phyloP scores from a whole-genome alignment of 305 asterid genomes.

The Solanum hybrid region DNA sequence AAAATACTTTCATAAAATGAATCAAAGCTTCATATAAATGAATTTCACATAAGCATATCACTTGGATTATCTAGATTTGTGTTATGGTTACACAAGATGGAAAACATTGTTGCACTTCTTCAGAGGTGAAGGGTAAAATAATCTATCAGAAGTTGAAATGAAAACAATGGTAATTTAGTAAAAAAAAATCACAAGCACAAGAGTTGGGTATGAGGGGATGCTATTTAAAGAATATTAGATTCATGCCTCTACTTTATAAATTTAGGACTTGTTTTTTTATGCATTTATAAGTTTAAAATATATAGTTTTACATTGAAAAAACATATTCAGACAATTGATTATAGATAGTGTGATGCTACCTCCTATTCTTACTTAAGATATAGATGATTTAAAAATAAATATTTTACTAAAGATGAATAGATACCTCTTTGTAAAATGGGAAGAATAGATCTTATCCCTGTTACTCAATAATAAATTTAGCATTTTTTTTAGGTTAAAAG shows the following conservation, averaged over 20 bases:
- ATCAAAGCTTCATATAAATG: neutral
- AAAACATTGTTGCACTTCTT: neutral
- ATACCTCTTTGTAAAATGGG: neutral
- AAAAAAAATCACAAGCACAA: too few relatives aligned
- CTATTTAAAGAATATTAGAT: too few relatives aligned
- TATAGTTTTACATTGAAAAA: too few relatives aligned
- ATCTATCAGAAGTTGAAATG: neutral
- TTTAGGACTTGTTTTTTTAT: neutral
- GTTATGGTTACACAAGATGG: neutral
- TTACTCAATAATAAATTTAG: neutral
- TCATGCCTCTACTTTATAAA: too few relatives aligned
- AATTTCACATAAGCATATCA: neutral
- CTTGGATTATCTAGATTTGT: too few relatives aligned
- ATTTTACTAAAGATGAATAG: neutral
- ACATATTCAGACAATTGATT: neutral
- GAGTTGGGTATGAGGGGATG: neutral
- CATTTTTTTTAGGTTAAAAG: neutral
- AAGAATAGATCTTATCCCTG: neutral
- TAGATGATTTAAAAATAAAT: neutral
- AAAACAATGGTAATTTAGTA: neutral
- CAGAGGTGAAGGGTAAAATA: neutral
- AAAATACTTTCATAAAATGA: neutral
- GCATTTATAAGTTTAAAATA: neutral
- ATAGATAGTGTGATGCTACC: neutral
- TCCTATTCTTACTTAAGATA: neutral